Evolutionary conservation across 306 rosid genomes (phyloP).

Genomic region (Trifolium subterraneum): DNA sequence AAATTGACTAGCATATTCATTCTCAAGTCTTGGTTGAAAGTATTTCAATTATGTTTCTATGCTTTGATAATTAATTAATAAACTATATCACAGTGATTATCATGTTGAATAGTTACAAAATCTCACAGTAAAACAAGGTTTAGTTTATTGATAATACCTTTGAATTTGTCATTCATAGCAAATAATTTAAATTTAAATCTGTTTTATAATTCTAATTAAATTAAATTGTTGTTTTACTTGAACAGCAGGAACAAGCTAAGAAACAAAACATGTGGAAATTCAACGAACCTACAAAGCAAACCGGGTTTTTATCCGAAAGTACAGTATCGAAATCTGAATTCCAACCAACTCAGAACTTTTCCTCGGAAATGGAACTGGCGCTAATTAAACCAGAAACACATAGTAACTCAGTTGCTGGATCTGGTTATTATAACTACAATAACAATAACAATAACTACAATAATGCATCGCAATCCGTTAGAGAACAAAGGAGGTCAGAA

Average conservation of each 20-base stretch:
- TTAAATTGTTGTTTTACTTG: slow-evolving; percentile 18
- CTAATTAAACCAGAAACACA: slow-evolving; percentile 38
- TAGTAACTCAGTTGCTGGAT: slow-evolving; percentile 39
- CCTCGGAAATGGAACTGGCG: slow-evolving; percentile 53
- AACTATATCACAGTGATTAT: slow-evolving; percentile 18
- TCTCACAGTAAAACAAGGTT: slow-evolving; percentile 2
- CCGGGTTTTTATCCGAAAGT: slow-evolving; percentile 49
- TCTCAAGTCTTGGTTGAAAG: slow-evolving; percentile 12
- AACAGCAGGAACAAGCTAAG: slow-evolving; percentile 55
- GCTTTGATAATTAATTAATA: slow-evolving; percentile 24
- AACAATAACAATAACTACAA: background rate
- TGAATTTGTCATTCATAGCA: background rate
- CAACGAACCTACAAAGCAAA: slow-evolving; percentile 42
- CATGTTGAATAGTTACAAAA: slow-evolving; percentile 24
- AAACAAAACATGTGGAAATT: slow-evolving; percentile 59
- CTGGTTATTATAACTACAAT: slow-evolving; percentile 44
- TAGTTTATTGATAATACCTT: slow-evolving; percentile 34
- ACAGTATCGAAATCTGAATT: slow-evolving; percentile 56
- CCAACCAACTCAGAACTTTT: slow-evolving; percentile 44
- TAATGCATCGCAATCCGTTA: slow-evolving; percentile 46
- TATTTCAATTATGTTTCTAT: slow-evolving; percentile 19
- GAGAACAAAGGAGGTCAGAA: slow-evolving; percentile 67
- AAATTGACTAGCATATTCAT: slow-evolving; percentile 23
- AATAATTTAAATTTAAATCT: background rate
- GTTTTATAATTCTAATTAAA: background rate